Evolutionary conservation across 1,284 basidiomycete species (phyloP), one percentile per base, ranked within the genome.

Genomic region (Irpex sp.): DNA sequence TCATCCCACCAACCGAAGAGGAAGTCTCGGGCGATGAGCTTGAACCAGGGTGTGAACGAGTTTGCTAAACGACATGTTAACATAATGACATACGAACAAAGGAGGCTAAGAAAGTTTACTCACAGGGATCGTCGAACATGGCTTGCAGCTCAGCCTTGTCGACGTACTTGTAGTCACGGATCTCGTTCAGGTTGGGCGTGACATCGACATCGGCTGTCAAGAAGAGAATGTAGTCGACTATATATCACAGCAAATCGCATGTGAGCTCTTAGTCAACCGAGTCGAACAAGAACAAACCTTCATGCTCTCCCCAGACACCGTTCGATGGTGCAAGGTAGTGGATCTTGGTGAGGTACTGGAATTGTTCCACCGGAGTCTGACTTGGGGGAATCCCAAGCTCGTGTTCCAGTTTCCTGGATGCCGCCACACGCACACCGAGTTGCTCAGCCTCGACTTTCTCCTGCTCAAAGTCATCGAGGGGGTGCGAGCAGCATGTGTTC

Each of bases 1-100:
- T 92, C 88, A 70, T 95, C 91, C 97, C 97, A 99, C 97, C 97
- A 99, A 14, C 93, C 94, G 74, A 96, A 98, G 57, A 99, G 82
- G 76, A 98, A 98, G 72, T 97, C 93, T 7, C 95, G 86, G 1
- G 94, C 95, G 70, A 99, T 99, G 48, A 99, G 86, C 74, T 95
- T 94, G 86, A 99, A 99, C 97, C 97, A 99, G 0, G 97, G 97
- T 3, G 97, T 99, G 75, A 99, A 99, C 0, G 85, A 84, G 71
- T 92, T 91, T 51, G 78, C 94, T 96, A 70, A 14, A 47, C 60
- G 39, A 42, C 16, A 45, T 19, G 37, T 33, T 9, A 49, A 4
- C 35, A 37, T 2, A 48, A 21, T n/a, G 39, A 1, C n/a, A 45
- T 45, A 45, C 4, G 12, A 16, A 52, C 7, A 23, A 56, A 21